Evolutionary conservation across 352 stramenopile species (phyloP).

Genomic region (Thalassiosira mediterranea): DNA sequence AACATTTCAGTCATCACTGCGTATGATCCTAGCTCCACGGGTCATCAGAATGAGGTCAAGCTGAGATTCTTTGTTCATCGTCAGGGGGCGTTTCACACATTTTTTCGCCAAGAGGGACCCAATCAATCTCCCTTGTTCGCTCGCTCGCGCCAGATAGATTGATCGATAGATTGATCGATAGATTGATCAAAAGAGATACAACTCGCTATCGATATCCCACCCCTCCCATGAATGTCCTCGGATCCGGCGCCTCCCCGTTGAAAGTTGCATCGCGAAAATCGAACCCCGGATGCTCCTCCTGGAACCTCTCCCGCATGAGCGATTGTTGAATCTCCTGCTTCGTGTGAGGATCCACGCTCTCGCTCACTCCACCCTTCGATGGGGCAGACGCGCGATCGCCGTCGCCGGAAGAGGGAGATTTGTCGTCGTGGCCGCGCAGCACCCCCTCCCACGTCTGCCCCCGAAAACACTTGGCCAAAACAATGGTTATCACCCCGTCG

Average conservation of each 20-base stretch:
- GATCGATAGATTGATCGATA: too few species aligned
- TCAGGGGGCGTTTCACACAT: too few species aligned
- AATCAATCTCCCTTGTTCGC: too few species aligned
- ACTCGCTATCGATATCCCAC: too few species aligned
- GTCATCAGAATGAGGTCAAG: too few species aligned
- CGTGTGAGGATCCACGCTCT: constrained; percentile 87
- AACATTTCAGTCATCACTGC: too few species aligned
- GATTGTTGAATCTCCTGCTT: constrained; percentile 93
- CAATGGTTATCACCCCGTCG: constrained; percentile 44
- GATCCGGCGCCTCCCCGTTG: constrained; percentile 94
- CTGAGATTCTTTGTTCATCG: too few species aligned
- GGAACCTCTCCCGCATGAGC: constrained; percentile 97
- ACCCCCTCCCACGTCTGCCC: constrained; percentile 92
- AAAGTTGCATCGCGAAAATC: constrained; percentile 98
- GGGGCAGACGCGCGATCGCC: not conserved
- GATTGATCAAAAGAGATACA: too few species aligned
- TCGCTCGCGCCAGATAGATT: too few species aligned
- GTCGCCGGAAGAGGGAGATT: not conserved
- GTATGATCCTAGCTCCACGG: too few species aligned
- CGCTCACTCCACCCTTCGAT: not conserved
- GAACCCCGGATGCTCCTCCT: constrained; percentile 98
- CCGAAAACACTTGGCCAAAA: constrained; percentile 94
- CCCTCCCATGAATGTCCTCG: constrained; percentile 96
- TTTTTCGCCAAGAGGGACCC: too few species aligned
- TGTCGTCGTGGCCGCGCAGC: constrained; percentile 78